phyloP scores from a whole-genome alignment of 495 filamentous ascomycete species.

The Penicillium canariense region DNA sequence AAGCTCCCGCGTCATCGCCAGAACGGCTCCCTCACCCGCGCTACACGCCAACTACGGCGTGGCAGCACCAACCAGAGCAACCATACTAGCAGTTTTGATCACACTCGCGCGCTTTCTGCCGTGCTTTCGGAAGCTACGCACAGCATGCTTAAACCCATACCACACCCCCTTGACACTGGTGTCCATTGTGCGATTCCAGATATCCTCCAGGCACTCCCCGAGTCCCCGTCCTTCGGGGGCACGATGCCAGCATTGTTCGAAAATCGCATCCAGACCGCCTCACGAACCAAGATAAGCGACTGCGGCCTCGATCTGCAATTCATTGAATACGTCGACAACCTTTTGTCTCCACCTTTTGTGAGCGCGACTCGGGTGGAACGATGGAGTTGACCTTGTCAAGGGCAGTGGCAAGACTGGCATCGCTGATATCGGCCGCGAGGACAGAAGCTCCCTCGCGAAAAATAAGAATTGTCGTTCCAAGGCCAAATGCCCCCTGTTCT shows the following conservation, averaged over 20 bases:
- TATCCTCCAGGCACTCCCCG: conserved; percentile 79
- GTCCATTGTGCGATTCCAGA: conserved; percentile 91
- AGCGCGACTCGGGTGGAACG: conserved; percentile 56
- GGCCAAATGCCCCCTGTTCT: conserved; percentile 47
- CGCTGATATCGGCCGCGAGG: conserved; percentile 79
- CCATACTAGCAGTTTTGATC: conserved; percentile 93
- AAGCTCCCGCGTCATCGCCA: conserved; percentile 78
- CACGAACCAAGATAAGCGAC: conserved; percentile 68
- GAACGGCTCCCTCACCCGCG: conserved; percentile 86
- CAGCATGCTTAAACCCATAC: conserved; percentile 92
- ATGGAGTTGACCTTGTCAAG: conserved; percentile 64
- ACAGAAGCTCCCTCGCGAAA: conserved; percentile 84
- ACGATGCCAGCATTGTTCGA: conserved; percentile 99
- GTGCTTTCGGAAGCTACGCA: conserved; percentile 72
- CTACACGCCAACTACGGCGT: conserved; percentile 96
- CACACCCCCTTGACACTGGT: conserved; percentile 99
- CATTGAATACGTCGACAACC: conserved; percentile 61
- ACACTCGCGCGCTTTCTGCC: conserved; percentile 69
- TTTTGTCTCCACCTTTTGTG: conserved; percentile 2
- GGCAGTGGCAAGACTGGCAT: conserved; percentile 64
- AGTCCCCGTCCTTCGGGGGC: conserved; percentile 85
- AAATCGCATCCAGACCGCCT: conserved; percentile 91
- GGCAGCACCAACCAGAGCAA: conserved; percentile 86
- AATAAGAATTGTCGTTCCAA: conserved; percentile 90
- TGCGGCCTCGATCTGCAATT: conserved; percentile 65